Evolutionary conservation across 176 grass and related monocot genomes (phyloP).

Genomic region (Lolium multiflorum): DNA sequence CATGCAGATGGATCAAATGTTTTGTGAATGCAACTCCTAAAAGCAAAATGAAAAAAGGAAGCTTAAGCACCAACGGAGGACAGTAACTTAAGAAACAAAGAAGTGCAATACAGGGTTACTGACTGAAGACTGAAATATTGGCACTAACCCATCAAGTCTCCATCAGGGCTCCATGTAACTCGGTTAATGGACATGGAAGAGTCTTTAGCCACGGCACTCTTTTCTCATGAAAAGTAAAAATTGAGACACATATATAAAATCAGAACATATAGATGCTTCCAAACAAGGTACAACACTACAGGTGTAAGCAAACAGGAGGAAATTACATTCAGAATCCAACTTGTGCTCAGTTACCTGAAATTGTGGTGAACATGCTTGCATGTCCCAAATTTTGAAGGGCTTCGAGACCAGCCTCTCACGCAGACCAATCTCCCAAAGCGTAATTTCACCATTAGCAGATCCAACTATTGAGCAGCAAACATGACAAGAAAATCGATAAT

Average conservation of each 20-base stretch:
- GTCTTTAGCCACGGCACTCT: conserved; percentile 74
- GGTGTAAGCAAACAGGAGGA: conserved; percentile 40
- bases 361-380: conserved; percentile 56
- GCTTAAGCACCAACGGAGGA: conserved; percentile 28
- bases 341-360: conserved; percentile 59
- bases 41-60: conserved; percentile 28
- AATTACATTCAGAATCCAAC: conserved; percentile 27
- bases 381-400: conserved; percentile 84
- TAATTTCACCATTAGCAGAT: conserved; percentile 85
- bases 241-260: conserved; percentile 28
- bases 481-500: conserved; percentile 24
- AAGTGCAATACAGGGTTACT: conserved; percentile 11
- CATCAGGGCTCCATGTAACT: conserved; percentile 96
- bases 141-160: conserved; percentile 84
- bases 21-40: conserved; percentile 90
- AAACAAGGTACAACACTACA: conserved; percentile 44
- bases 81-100: conserved; percentile 29
- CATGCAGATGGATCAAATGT: conserved; percentile 87
- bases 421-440: conserved; percentile 86
- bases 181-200: conserved; percentile 71
- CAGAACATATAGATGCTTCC: conserved; percentile 21
- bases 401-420: conserved; percentile 80
- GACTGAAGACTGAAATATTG: conserved; percentile 19
- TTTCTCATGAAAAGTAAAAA: conserved; percentile 44
- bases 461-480: conserved; percentile 63